Percentiles rank a stretch among this genome's conserved stretches.
Evolutionary conservation across 2,329 filamentous ascomycete species (phyloP).

Genomic region (Daldinia eschscholtzii): DNA sequence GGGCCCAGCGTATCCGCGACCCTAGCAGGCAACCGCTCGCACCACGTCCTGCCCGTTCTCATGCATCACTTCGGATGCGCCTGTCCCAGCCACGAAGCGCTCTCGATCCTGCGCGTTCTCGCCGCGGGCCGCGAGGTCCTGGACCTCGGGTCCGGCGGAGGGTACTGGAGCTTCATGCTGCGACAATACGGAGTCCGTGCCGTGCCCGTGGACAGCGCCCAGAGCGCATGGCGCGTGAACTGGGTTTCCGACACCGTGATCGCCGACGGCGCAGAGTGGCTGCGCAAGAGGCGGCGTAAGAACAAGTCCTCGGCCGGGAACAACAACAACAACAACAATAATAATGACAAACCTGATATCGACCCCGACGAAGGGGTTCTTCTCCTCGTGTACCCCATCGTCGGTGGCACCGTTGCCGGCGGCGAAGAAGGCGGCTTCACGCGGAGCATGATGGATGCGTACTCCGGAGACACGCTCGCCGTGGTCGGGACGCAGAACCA

Average conservation of each 20-base stretch:
- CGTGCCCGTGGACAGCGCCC: slow-evolving; percentile 74
- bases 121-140: slow-evolving; percentile 67
- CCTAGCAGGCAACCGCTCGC: slow-evolving; percentile 61
- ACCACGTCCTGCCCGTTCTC: slow-evolving; percentile 78
- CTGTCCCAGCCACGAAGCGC: slow-evolving; percentile 74
- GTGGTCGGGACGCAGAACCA: slow-evolving; percentile 80
- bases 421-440: slow-evolving; percentile 75
- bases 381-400: slow-evolving; percentile 79
- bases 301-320: too few species aligned
- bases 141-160: slow-evolving; percentile 78
- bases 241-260: slow-evolving; percentile 78
- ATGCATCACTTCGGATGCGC: slow-evolving; percentile 86
- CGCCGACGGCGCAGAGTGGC: slow-evolving; percentile 70
- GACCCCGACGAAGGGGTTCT: slow-evolving; percentile 65
- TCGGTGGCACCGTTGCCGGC: slow-evolving; percentile 73
- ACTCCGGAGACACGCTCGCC: slow-evolving; percentile 73
- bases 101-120: slow-evolving; percentile 70
- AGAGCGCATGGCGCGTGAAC: slow-evolving; percentile 74
- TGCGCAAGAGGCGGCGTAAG: slow-evolving; percentile 59
- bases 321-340: background rate
- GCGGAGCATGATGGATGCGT: slow-evolving; percentile 69
- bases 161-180: slow-evolving; percentile 82
- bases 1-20: slow-evolving; percentile 68
- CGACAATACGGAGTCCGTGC: slow-evolving; percentile 68
- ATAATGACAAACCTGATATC: background rate